Evolutionary conservation across 495 filamentous ascomycete genomes (phyloP).

Genomic region (Lasiosphaeria miniovina): DNA sequence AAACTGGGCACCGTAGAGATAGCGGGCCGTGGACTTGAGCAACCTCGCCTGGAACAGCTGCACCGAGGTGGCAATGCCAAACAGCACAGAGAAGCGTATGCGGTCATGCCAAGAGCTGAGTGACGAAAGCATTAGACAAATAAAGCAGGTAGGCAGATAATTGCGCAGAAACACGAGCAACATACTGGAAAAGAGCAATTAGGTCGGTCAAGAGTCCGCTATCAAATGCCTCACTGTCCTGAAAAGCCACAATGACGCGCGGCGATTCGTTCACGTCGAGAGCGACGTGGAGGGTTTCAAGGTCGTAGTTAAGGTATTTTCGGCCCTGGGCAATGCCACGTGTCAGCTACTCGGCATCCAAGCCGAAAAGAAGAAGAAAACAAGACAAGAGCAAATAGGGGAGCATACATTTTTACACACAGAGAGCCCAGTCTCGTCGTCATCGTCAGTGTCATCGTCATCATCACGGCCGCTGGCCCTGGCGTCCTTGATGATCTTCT

Average conservation of each 20-base stretch:
- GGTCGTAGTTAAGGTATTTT: constrained; percentile 84
- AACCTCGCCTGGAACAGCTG: constrained; percentile 85
- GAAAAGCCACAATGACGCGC: constrained; percentile 72
- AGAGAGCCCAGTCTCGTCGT: constrained; percentile 43
- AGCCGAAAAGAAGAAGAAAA: neutral
- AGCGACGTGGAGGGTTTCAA: constrained; percentile 70
- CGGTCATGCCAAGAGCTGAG: constrained; percentile 78
- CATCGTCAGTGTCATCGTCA: constrained; percentile 43
- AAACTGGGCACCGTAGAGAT: constrained; percentile 75
- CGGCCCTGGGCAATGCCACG: constrained; percentile 47
- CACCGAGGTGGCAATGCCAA: constrained; percentile 87
- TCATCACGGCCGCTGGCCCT: constrained; percentile 10
- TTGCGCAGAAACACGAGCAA: neutral
- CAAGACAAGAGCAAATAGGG: too few species aligned
- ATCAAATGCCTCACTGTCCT: constrained; percentile 93
- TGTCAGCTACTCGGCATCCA: neutral
- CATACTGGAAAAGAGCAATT: constrained; percentile 72
- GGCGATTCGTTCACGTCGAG: constrained; percentile 53
- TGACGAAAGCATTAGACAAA: neutral
- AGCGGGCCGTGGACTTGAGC: constrained; percentile 66
- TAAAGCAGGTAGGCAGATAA: neutral
- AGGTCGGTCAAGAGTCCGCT: constrained; percentile 72
- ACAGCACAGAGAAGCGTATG: constrained; percentile 83
- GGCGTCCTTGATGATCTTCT: constrained; percentile 71
- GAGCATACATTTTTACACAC: constrained; percentile 52